Evolutionary conservation across 768 basidiomycete species (phyloP).

Genomic region (Lentinula sp.): DNA sequence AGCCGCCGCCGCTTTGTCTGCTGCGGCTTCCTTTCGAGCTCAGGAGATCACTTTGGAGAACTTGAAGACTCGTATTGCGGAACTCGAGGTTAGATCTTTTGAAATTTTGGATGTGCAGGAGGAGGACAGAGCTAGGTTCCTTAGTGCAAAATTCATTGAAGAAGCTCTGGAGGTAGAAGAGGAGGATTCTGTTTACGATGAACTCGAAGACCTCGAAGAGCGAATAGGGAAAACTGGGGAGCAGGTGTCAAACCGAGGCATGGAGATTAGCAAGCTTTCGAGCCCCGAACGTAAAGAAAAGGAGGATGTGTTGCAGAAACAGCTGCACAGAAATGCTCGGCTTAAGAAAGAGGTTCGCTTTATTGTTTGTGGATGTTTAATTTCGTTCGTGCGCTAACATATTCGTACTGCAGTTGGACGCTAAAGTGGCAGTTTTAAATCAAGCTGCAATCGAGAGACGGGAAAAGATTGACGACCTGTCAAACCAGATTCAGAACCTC

Average conservation of each 20-base stretch:
- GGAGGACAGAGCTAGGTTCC: not conserved
- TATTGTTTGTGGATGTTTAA: not conserved
- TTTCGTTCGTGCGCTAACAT: not conserved
- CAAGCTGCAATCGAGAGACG: not conserved
- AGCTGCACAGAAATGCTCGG: not conserved
- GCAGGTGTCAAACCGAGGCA: not conserved
- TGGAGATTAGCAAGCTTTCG: not conserved
- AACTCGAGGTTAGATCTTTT: not conserved
- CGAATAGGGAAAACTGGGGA: not conserved
- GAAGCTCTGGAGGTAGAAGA: not conserved
- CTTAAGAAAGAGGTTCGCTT: not conserved
- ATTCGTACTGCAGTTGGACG: not conserved
- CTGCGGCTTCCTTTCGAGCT: not conserved
- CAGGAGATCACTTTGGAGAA: not conserved
- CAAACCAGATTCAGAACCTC: not conserved
- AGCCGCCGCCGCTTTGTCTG: not conserved
- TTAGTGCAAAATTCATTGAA: not conserved
- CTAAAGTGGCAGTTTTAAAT: not conserved
- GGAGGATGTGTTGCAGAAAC: not conserved
- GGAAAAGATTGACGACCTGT: not conserved
- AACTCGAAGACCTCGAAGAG: not conserved
- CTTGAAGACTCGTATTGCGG: not conserved
- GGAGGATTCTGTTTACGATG: not conserved
- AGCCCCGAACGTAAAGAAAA: not conserved
- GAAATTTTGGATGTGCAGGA: not conserved